These are phyloP conservation scores for Arthrinium phaeospermum DNA, from an alignment of 2,329 filamentous ascomycete genomes.

Conservation along the genomic window DNA sequence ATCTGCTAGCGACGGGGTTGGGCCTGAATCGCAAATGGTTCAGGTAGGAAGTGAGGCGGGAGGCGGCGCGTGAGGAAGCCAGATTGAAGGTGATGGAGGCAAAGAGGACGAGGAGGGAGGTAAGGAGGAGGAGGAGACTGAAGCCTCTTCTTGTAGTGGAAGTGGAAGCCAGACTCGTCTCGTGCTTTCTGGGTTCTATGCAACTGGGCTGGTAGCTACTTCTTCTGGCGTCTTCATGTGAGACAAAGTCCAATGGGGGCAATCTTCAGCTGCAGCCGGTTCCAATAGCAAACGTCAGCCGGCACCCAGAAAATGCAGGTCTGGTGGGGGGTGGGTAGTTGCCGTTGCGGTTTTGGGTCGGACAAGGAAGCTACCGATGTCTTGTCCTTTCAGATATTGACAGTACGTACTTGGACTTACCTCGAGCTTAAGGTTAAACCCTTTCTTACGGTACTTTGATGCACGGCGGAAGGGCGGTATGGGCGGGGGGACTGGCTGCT, in stretches of 20 bases:
- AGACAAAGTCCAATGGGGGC: conserved; percentile 7
- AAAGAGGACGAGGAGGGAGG: conserved; percentile 58
- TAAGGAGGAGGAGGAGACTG: conserved; percentile 50
- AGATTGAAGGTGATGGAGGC: conserved; percentile 64
- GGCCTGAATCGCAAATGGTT: conserved; percentile 56
- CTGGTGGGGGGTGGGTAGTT: conserved; percentile 4
- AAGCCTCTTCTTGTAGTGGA: conserved; percentile 18
- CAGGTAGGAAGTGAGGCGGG: conserved; percentile 64
- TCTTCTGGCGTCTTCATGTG: conserved; percentile 12
- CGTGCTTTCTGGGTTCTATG: neutral
- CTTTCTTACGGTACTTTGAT: neutral
- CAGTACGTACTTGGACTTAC: neutral
- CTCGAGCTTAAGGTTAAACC: neutral
- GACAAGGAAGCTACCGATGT: neutral
- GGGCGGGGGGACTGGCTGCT: neutral
- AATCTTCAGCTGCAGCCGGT: conserved; percentile 14
- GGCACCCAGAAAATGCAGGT: conserved; percentile 13
- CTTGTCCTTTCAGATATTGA: neutral
- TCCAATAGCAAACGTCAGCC: conserved; percentile 12
- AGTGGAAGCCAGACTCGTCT: conserved; percentile 19
- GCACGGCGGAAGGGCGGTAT: neutral
- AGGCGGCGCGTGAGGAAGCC: conserved; percentile 66
- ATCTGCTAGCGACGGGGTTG: conserved; percentile 36
- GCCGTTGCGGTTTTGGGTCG: conserved; percentile 5
- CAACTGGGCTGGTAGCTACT: conserved; percentile 4